Evolutionary conservation across 139 green algal genomes (phyloP).

Genomic region (Picochlorum costavermella): DNA sequence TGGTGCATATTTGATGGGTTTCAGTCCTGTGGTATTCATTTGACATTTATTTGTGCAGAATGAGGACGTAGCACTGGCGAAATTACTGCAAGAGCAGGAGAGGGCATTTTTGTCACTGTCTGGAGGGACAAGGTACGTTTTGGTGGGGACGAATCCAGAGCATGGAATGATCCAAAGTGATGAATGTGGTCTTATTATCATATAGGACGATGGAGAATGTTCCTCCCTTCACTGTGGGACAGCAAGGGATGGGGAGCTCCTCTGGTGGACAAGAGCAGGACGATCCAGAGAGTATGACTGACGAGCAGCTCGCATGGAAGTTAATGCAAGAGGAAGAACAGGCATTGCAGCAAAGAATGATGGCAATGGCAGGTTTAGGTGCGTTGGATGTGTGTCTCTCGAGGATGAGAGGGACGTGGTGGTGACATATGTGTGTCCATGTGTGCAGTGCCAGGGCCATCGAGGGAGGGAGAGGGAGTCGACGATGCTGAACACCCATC

Average conservation of each 20-base stretch:
- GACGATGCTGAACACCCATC: background rate
- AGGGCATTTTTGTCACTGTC: slow-evolving; percentile 26
- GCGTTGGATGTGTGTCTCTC: background rate
- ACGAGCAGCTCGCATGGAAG: slow-evolving; percentile 24
- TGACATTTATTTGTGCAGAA: background rate
- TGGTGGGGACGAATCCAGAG: background rate
- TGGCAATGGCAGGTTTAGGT: slow-evolving; percentile 26
- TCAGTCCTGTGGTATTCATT: background rate
- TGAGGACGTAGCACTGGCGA: slow-evolving; percentile 29
- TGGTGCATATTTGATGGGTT: background rate
- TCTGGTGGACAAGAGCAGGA: background rate
- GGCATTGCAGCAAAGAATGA: slow-evolving; percentile 27
- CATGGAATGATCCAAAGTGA: background rate
- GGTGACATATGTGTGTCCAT: background rate
- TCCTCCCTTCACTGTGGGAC: background rate
- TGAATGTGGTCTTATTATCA: background rate
- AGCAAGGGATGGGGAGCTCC: background rate
- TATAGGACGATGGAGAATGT: slow-evolving; percentile 12
- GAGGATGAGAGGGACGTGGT: background rate
- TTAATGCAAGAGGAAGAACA: slow-evolving; percentile 34
- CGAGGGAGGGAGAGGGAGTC: too few relatives aligned
- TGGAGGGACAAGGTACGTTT: slow-evolving; percentile 19
- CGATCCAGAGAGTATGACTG: slow-evolving; percentile 1
- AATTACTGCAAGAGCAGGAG: slow-evolving; percentile 40
- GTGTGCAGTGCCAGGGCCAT: too few relatives aligned